A percentile compares a stretch with the other conserved stretches of the same genome.
phyloP scores from a whole-genome alignment of 148 eudicot genomes.

The Tetragonia tetragonoides region DNA sequence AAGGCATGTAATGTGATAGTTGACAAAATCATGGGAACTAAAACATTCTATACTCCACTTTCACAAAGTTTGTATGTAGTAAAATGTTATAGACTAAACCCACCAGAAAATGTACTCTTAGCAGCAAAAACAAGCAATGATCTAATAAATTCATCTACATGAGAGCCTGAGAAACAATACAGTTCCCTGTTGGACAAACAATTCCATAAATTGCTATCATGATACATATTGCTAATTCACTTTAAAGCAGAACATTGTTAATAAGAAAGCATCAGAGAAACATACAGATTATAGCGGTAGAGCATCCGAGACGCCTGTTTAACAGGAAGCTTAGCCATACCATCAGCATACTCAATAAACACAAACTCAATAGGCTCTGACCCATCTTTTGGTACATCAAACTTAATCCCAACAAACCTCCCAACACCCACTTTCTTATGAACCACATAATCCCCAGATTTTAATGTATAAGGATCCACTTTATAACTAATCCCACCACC shows the following conservation, averaged over 20 bases:
- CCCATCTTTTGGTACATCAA: conserved; percentile 48
- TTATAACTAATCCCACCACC: conserved; percentile 50
- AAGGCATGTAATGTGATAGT: background rate
- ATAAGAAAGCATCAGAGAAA: conserved; percentile 9
- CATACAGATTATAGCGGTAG: conserved; percentile 87
- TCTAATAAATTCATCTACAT: background rate
- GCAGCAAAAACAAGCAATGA: background rate
- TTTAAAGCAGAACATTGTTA: background rate
- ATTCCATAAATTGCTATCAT: background rate
- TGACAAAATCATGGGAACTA: background rate
- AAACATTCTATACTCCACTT: background rate
- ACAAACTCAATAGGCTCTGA: conserved; percentile 67
- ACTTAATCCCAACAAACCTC: conserved; percentile 76
- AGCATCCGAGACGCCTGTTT: conserved; percentile 81
- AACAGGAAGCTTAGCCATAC: conserved; percentile 92
- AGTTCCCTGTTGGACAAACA: background rate
- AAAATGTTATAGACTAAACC: background rate
- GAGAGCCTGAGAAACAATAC: background rate
- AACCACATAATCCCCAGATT: conserved; percentile 82
- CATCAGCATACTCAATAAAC: conserved; percentile 93
- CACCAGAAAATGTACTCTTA: background rate
- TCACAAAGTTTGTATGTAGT: background rate
- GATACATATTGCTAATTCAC: background rate
- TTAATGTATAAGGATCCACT: conserved; percentile 76
- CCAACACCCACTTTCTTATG: conserved; percentile 97